Percentiles rank a stretch among this genome's conserved stretches.
Evolutionary conservation across 257 asterid species (phyloP).

Genomic region (Penstemon eatonii): DNA sequence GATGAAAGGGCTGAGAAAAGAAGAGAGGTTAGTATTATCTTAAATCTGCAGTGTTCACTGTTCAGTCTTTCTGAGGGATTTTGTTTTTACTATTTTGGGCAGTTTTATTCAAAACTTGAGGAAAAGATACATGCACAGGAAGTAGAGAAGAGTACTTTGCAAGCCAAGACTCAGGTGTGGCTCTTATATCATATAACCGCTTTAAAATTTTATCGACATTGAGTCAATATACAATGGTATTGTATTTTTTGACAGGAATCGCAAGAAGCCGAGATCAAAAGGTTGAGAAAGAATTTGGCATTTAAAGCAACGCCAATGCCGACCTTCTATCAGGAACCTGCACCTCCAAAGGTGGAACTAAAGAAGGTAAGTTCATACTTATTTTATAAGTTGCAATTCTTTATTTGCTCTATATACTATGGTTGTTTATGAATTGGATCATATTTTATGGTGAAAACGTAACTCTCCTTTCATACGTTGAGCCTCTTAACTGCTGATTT

Average conservation of each 20-base stretch:
- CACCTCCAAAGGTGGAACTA: constrained; percentile 84
- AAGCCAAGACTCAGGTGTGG: constrained; percentile 73
- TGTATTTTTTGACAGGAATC: constrained; percentile 56
- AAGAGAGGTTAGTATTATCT: constrained; percentile 66
- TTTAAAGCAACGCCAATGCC: constrained; percentile 99
- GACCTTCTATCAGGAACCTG: constrained; percentile 94
- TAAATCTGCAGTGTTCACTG: background rate
- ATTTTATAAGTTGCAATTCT: constrained; percentile 9
- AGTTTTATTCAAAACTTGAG: constrained; percentile 92
- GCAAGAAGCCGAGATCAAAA: constrained; percentile 86
- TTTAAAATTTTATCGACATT: constrained; percentile 12
- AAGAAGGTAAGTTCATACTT: constrained; percentile 66
- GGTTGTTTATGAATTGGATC: background rate
- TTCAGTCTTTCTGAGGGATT: constrained; percentile 16
- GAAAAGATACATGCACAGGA: constrained; percentile 93
- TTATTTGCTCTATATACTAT: background rate
- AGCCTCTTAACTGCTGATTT: background rate
- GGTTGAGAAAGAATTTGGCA: constrained; percentile 75
- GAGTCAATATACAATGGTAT: constrained; percentile 10
- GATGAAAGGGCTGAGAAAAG: constrained; percentile 96
- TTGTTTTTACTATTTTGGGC: constrained; percentile 26
- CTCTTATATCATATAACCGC: constrained; percentile 4
- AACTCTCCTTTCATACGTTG: background rate
- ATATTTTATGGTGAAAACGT: too few species aligned
- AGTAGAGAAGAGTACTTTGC: constrained; percentile 71